Conservation (phyloP, 768 basidiomycete species). For the Naganishia friedmannii region DNA sequence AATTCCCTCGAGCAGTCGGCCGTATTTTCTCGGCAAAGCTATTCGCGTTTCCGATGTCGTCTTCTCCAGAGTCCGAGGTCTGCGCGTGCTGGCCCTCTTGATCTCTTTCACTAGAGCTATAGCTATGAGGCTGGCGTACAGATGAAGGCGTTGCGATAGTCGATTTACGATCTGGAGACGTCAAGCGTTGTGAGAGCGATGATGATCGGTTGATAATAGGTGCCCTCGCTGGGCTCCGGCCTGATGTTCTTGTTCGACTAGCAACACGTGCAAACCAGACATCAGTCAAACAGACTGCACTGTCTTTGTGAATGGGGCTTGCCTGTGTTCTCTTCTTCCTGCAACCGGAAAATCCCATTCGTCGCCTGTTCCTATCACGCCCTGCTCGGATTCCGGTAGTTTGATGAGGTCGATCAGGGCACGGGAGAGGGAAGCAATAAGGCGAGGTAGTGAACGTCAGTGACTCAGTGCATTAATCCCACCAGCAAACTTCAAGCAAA, state of each 20-base stretch:
- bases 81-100: not conserved
- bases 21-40: not conserved
- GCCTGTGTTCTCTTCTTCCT: constrained; percentile 42
- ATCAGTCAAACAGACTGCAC: not conserved
- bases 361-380: constrained; percentile 46
- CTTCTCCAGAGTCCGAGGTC: not conserved
- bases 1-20: not conserved
- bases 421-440: not conserved
- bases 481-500: not conserved
- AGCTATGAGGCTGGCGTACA: not conserved
- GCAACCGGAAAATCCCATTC: constrained; percentile 49
- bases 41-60: not conserved
- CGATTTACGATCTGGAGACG: not conserved
- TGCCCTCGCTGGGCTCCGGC: constrained; percentile 6
- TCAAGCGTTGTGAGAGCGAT: constrained; percentile 6
- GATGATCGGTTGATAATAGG: constrained; percentile 3
- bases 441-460: not conserved
- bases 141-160: not conserved
- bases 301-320: constrained; percentile 20
- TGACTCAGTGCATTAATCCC: not conserved
- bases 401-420: not conserved
- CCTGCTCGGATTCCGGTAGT: constrained; percentile 22
- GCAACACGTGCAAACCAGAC: not conserved
- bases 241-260: constrained; percentile 11
- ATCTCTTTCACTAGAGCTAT: not conserved